Percentiles rank a stretch among this genome's conserved stretches.
Conservation (phyloP, 768 basidiomycete genomes). For the Udeniomyces megalosporus region DNA sequence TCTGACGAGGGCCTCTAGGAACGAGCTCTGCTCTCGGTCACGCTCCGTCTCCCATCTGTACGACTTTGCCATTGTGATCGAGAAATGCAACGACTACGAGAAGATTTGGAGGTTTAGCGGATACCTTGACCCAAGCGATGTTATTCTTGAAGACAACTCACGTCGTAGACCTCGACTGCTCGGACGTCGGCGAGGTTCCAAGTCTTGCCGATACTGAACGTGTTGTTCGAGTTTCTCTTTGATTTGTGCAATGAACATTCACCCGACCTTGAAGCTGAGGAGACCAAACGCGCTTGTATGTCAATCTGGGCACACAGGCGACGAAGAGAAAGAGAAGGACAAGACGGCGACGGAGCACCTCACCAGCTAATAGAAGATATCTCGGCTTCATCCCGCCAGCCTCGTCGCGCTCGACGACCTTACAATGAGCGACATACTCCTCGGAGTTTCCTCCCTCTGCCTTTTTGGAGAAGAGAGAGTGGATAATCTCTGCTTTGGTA, state of each 20-base stretch:
- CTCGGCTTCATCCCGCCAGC: conserved; percentile 45
- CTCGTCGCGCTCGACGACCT: conserved; percentile 78
- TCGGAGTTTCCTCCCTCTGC: conserved; percentile 46
- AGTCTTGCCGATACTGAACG: conserved; percentile 75
- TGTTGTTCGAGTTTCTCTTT: conserved; percentile 38
- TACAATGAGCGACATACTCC: conserved; percentile 70
- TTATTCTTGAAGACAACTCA: no score
- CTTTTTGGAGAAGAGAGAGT: conserved; percentile 63
- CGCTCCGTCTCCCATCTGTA: conserved; percentile 82
- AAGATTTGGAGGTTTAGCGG: neutral
- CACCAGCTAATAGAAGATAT: conserved; percentile 80
- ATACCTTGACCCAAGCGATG: neutral
- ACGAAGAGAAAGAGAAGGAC: conserved; percentile 18
- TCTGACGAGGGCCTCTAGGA: conserved; percentile 50
- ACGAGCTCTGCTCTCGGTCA: conserved; percentile 50
- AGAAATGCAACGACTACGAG: conserved; percentile 35
- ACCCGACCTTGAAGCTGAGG: conserved; percentile 44
- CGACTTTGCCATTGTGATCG: conserved; percentile 69
- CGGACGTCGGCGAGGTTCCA: conserved; percentile 76
- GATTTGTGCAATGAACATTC: conserved; percentile 81
- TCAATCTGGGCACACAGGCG: neutral
- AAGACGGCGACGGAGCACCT: conserved; percentile 23
- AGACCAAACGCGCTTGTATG: neutral
- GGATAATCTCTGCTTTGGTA: conserved; percentile 40
- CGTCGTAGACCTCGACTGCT: conserved; percentile 56